Conservation (phyloP, 2,329 filamentous ascomycete genomes). For the Cordyceps cicadae region DNA sequence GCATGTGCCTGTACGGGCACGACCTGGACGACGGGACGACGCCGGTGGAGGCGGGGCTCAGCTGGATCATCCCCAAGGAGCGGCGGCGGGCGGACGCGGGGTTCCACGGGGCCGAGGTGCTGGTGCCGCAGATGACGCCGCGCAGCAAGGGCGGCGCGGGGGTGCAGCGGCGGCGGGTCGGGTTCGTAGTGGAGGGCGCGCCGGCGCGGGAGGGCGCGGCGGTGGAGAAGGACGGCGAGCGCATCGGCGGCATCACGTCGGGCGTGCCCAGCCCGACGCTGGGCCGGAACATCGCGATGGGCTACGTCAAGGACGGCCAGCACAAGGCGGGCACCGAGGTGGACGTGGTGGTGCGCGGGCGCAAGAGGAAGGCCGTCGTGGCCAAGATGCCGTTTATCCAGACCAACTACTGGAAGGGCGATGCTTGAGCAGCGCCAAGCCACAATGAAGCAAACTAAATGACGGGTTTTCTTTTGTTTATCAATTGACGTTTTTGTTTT, state of each 20-base stretch:
- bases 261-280: slow-evolving; percentile 83
- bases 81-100: slow-evolving; percentile 52
- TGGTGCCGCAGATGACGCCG: slow-evolving; percentile 67
- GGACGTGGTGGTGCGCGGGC: slow-evolving; percentile 68
- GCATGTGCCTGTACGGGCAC: slow-evolving; percentile 99
- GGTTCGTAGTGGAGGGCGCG: slow-evolving; percentile 73
- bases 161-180: slow-evolving; percentile 65
- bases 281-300: slow-evolving; percentile 92
- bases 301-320: slow-evolving; percentile 70
- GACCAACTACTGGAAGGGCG: slow-evolving; percentile 61
- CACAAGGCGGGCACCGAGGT: slow-evolving; percentile 82
- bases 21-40: slow-evolving; percentile 75
- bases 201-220: slow-evolving; percentile 84
- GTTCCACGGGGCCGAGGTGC: slow-evolving; percentile 78
- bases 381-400: slow-evolving; percentile 85
- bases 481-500: slow-evolving; percentile 9
- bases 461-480: not conserved
- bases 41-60: slow-evolving; percentile 47
- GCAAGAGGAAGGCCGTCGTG: slow-evolving; percentile 64
- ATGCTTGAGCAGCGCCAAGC: not conserved
- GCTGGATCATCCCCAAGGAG: slow-evolving; percentile 79
- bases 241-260: slow-evolving; percentile 75
- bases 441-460: not conserved
- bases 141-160: slow-evolving; percentile 64
- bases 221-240: slow-evolving; percentile 58